phyloP scores from a whole-genome alignment of 805 yeast genomes.

The Lachancea kluyveri region DNA sequence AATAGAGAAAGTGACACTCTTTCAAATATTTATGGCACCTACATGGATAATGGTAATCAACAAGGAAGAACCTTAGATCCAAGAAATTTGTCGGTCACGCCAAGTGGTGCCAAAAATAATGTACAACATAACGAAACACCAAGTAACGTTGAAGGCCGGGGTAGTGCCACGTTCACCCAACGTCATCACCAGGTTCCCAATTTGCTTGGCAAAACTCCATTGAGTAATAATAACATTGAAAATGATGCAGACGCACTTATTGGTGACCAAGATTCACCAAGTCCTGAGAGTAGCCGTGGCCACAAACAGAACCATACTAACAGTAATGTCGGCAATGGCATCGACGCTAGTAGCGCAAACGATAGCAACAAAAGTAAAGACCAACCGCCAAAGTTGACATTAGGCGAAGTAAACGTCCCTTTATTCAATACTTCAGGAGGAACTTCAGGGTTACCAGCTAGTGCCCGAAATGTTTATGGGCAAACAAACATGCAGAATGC shows the following conservation, averaged over 20 bases:
- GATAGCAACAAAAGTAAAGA: too few relatives aligned
- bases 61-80: constrained; percentile 19
- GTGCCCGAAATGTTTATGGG: too few relatives aligned
- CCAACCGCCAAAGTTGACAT: background rate
- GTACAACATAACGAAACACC: constrained; percentile 1
- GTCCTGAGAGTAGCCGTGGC: constrained; percentile 4
- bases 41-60: constrained; percentile 4
- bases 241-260: background rate
- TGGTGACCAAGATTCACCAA: constrained; percentile 4
- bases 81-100: constrained; percentile 6
- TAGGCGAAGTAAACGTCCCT: constrained; percentile 2
- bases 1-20: constrained; percentile 1
- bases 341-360: too few relatives aligned
- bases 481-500: too few relatives aligned
- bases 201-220: constrained; percentile 18
- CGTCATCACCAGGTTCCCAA: constrained; percentile 16
- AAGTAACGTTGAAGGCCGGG: constrained; percentile 6
- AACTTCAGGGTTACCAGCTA: too few relatives aligned
- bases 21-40: constrained; percentile 5
- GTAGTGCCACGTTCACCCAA: constrained; percentile 11
- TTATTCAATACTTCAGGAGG: background rate
- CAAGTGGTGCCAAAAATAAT: background rate
- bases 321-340: too few relatives aligned
- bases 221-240: constrained; percentile 6
- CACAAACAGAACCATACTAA: too few relatives aligned